Evolutionary conservation across 2,329 filamentous ascomycete species (phyloP).

Genomic region (Alternaria panax): DNA sequence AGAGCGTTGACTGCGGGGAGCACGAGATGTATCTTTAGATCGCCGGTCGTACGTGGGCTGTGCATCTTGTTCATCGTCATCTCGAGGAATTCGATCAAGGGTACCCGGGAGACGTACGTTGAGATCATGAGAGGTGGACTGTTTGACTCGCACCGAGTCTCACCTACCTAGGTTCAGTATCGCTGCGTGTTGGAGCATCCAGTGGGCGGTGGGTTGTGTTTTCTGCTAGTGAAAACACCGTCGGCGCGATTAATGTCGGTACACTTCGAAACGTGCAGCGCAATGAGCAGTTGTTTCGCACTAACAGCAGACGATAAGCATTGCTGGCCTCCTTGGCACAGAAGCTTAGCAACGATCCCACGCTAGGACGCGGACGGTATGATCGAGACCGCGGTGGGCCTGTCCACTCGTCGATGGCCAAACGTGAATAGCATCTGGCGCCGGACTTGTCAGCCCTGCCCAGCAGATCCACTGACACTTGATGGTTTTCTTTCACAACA

Average conservation of each 20-base stretch:
- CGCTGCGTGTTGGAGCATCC: background rate
- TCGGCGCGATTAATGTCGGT: background rate
- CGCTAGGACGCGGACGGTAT: conserved; percentile 8
- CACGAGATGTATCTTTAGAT: too few species aligned
- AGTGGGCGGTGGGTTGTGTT: background rate
- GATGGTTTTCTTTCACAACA: background rate
- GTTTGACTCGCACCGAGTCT: too few species aligned
- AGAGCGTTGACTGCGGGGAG: too few species aligned
- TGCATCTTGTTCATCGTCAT: too few species aligned
- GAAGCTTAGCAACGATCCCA: conserved; percentile 34
- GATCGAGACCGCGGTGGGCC: conserved; percentile 15
- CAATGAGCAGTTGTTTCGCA: background rate
- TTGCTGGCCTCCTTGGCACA: conserved; percentile 30
- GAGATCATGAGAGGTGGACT: too few species aligned
- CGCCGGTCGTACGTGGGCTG: too few species aligned
- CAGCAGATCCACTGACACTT: background rate
- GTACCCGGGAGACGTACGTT: too few species aligned
- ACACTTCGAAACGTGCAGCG: background rate
- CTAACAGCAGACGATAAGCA: conserved; percentile 28
- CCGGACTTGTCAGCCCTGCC: background rate
- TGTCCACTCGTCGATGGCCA: conserved; percentile 1
- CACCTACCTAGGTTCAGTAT: too few species aligned
- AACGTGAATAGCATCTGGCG: background rate
- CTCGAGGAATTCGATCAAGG: too few species aligned
- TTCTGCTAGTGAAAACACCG: background rate